Evolutionary conservation across 1,284 basidiomycete species (phyloP).

Genomic region (Boletus hoseneyae): DNA sequence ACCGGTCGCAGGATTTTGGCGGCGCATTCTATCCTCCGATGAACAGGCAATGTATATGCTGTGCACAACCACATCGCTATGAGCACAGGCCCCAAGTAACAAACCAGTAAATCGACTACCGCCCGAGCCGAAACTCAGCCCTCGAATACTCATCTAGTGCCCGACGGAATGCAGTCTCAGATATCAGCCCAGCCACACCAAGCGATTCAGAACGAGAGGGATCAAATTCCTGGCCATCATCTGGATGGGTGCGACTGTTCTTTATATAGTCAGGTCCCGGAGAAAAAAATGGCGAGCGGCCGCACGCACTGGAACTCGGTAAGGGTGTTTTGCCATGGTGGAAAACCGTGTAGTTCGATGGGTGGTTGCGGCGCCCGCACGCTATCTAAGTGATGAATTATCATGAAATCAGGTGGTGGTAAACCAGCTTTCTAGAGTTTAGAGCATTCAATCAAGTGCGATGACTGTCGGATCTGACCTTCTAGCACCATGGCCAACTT

Average conservation of each 20-base stretch:
- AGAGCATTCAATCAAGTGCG: conserved; percentile 4
- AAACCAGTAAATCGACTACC: conserved; percentile 37
- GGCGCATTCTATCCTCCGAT: no score
- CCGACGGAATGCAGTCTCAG: conserved; percentile 55
- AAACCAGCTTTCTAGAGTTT: conserved; percentile 42
- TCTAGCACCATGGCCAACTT: conserved; percentile 53
- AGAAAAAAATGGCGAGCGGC: background rate
- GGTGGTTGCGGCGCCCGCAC: conserved; percentile 39
- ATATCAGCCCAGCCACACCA: conserved; percentile 30
- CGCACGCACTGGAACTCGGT: conserved; percentile 69
- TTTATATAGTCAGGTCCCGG: conserved; percentile 9
- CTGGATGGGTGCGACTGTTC: conserved; percentile 24
- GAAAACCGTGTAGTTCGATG: conserved; percentile 67
- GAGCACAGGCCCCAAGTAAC: conserved; percentile 1
- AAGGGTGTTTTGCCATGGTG: conserved; percentile 74
- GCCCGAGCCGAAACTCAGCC: conserved; percentile 74
- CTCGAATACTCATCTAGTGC: conserved; percentile 67
- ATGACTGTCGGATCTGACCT: conserved; percentile 39
- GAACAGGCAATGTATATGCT: background rate
- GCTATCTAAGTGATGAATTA: conserved; percentile 56
- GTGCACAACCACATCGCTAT: background rate
- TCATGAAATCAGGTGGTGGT: conserved; percentile 69
- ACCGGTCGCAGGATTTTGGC: no score
- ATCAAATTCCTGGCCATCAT: conserved; percentile 9
- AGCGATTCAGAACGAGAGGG: background rate